phyloP scores from a whole-genome alignment of 345 rosid species.

The Abelmoschus esculentus region DNA sequence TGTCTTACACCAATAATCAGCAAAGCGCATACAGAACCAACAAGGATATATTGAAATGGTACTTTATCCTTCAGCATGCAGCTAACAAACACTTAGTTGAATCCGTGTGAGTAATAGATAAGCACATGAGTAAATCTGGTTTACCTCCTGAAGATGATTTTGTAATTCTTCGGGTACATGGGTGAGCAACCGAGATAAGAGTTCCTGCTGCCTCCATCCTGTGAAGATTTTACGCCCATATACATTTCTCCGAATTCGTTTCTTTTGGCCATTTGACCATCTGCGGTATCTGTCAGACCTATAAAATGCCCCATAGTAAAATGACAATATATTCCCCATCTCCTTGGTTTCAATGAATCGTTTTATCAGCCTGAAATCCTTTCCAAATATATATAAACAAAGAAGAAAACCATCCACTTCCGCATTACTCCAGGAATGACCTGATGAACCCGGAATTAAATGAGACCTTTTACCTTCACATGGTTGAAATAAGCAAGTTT shows the following conservation, averaged over 20 bases:
- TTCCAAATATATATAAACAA: no score
- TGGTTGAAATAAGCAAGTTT: no score
- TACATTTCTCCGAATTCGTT: constrained; percentile 35
- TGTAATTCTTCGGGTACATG: constrained; percentile 32
- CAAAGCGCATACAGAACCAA: not conserved
- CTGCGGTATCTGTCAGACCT: no score
- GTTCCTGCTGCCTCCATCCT: constrained; percentile 65
- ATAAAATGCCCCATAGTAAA: no score
- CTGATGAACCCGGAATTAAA: no score
- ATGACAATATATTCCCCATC: no score
- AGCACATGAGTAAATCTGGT: not conserved
- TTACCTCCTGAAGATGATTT: constrained; percentile 36
- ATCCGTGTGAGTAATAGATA: not conserved
- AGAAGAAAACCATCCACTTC: no score
- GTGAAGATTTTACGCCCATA: constrained; percentile 51
- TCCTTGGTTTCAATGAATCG: no score
- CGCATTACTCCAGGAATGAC: no score
- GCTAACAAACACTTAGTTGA: not conserved
- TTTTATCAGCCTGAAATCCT: no score
- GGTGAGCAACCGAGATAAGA: constrained; percentile 52
- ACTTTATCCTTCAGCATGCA: not conserved
- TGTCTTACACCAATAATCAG: not conserved
- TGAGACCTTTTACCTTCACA: no score
- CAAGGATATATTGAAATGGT: not conserved
- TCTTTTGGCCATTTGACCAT: no score